Evolutionary conservation across 768 basidiomycete genomes (phyloP), one percentile per base, ranked within the genome.

Genomic region (Pluteus cervinus): DNA sequence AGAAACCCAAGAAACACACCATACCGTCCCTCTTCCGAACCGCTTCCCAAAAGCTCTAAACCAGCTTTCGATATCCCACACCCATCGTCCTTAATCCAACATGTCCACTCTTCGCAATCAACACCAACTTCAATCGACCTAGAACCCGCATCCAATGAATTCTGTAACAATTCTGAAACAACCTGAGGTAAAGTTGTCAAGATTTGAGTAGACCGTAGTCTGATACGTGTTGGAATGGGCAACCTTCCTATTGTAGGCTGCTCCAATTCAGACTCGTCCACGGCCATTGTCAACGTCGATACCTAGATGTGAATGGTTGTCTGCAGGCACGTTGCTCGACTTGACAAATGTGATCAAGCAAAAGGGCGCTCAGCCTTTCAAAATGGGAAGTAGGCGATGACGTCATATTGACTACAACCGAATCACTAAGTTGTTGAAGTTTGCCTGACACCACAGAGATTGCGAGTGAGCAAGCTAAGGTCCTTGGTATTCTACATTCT

Each of bases 51-150:
- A 11, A 62, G 43, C 18, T 53, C 59, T 45, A 96, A 61, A 1
- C 73, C 75, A 5, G 73, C 71, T 51, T 71, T 75, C 24, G 61
- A 61, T 34, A 97, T 81, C 2, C 94, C 94, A 37, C 49, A 49
- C 0, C 94, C 94, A 53, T 96, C 74, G 61, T 98, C 94, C 49
- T 72, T 71, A 7, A 93, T 85, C 76, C 86, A 83, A 49, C 89
- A 81, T 5, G 70, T 67, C 88, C 90, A 93, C 29, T 82, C 77
- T 29, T 73, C 73, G 34, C 77, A 76, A 51, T 91, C 75, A 2
- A 96, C 53, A 3, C 81, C 79, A 32, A 91, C 63, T 28, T 85
- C 79, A 35, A 98, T 67, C 15, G 71, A 68, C 11, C 58, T 65
- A 0, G 91, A 78, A 20, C 68, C 68, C 2, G 93, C 88, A 49